Conservation (phyloP, 2,329 filamentous ascomycete species). For the Calonectria henricotiae region DNA sequence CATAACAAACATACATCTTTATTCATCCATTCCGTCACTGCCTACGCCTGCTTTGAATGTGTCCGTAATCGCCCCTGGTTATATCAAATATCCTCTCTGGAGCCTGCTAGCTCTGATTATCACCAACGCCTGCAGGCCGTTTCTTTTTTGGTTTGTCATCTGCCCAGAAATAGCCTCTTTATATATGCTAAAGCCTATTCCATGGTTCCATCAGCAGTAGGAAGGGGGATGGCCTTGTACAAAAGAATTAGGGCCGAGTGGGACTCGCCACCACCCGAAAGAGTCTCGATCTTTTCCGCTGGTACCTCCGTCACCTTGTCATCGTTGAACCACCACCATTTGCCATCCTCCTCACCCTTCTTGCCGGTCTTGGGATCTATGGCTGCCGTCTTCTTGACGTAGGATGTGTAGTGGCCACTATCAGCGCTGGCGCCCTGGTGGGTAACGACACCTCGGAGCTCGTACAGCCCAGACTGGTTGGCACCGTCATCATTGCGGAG, state of each 20-base stretch:
- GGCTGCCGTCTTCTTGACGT: constrained; percentile 90
- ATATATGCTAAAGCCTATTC: constrained; percentile 42
- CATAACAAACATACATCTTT: constrained; percentile 36
- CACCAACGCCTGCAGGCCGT: constrained; percentile 29
- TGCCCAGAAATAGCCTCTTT: constrained; percentile 5
- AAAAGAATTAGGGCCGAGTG: constrained; percentile 88
- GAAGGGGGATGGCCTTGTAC: constrained; percentile 82
- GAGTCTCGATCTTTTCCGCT: constrained; percentile 89
- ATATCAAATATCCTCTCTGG: constrained; percentile 30
- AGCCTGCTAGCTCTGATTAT: constrained; percentile 29
- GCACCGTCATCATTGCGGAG: constrained; percentile 84
- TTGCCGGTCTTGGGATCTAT: constrained; percentile 84
- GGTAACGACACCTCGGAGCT: constrained; percentile 93
- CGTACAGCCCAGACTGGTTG: constrained; percentile 96
- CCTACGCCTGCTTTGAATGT: constrained; percentile 44
- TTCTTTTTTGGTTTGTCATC: constrained; percentile 24
- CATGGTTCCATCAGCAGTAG: constrained; percentile 68
- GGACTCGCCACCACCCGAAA: constrained; percentile 91
- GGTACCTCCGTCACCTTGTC: constrained; percentile 96
- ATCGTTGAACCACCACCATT: constrained; percentile 99
- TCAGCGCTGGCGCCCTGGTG: constrained; percentile 98
- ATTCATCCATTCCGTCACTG: constrained; percentile 41
- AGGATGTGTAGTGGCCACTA: constrained; percentile 97
- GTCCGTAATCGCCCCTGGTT: constrained; percentile 33
- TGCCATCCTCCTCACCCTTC: constrained; percentile 86